These are phyloP conservation scores for Phytophthora citricola DNA, from an alignment of 352 stramenopile genomes.

Conservation along the genomic window DNA sequence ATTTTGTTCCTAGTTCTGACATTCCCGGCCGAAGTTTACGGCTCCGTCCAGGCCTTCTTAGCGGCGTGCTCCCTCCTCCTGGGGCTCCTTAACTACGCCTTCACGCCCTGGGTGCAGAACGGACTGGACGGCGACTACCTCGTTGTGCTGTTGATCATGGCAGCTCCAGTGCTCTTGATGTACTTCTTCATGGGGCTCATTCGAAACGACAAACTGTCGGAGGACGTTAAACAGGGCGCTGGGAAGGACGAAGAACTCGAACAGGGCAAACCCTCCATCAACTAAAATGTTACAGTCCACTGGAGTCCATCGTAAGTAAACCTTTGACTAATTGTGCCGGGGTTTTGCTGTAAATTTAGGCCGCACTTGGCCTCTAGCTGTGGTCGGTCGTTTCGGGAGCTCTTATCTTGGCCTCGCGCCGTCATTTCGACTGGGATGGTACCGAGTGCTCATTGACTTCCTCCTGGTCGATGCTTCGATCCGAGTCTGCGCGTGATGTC, in stretches of 20 bases:
- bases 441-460: conserved; percentile 20
- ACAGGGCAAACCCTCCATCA: conserved; percentile 20
- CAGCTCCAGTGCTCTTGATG: conserved; percentile 34
- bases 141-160: conserved; percentile 43
- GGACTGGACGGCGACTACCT: conserved; percentile 40
- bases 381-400: conserved; percentile 26
- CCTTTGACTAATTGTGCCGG: too few species aligned
- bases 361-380: background rate
- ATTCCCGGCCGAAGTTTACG: conserved; percentile 46
- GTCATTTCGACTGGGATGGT: conserved; percentile 27
- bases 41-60: conserved; percentile 44
- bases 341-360: conserved; percentile 12
- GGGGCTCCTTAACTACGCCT: conserved; percentile 46
- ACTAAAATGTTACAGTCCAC: conserved; percentile 1
- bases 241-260: conserved; percentile 13
- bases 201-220: conserved; percentile 7
- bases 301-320: too few species aligned
- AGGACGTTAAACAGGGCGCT: conserved; percentile 1
- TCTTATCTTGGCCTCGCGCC: background rate
- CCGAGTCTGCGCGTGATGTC: conserved; percentile 22
- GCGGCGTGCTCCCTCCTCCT: conserved; percentile 41
- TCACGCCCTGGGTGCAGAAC: conserved; percentile 46
- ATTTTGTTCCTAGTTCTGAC: conserved; percentile 28
- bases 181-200: conserved; percentile 41
- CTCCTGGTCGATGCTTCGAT: conserved; percentile 21